These are phyloP conservation scores for Macadamia integrifolia DNA, from an alignment of 164 flowering plant species.

Conservation along the genomic window DNA sequence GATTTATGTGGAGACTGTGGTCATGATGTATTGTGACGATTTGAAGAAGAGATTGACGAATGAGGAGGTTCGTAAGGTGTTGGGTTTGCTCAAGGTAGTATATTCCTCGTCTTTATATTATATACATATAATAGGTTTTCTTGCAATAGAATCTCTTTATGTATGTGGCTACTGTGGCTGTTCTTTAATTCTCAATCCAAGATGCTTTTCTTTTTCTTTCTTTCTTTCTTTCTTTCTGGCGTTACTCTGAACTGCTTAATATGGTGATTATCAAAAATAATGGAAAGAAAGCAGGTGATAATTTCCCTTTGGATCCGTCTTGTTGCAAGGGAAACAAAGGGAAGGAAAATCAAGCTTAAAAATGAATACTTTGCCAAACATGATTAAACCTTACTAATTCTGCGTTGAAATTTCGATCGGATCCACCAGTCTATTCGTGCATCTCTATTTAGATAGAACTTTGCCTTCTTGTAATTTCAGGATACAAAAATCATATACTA, in stretches of 20 bases:
- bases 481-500: background rate
- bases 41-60: conserved; percentile 63
- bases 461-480: background rate
- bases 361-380: too few species aligned
- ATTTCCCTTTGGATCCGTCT: background rate
- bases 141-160: too few species aligned
- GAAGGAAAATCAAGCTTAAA: too few species aligned
- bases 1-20: conserved; percentile 74
- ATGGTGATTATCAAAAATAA: background rate
- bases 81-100: conserved; percentile 72
- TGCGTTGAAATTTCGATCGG: too few species aligned
- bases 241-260: background rate
- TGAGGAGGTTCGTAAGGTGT: conserved; percentile 53
- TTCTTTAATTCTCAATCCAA: background rate
- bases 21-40: conserved; percentile 78
- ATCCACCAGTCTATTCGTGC: too few species aligned
- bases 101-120: background rate
- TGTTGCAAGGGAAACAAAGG: too few species aligned
- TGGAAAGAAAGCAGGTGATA: background rate
- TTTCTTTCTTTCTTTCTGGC: background rate
- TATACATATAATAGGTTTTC: too few species aligned
- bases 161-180: background rate
- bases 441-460: too few species aligned
- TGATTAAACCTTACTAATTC: too few species aligned
- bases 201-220: background rate